A percentile compares a stretch with the other conserved stretches of the same genome.
These are phyloP conservation scores for Talaromyces borbonicus DNA, from an alignment of 495 filamentous ascomycete species.

Conservation along the genomic window DNA sequence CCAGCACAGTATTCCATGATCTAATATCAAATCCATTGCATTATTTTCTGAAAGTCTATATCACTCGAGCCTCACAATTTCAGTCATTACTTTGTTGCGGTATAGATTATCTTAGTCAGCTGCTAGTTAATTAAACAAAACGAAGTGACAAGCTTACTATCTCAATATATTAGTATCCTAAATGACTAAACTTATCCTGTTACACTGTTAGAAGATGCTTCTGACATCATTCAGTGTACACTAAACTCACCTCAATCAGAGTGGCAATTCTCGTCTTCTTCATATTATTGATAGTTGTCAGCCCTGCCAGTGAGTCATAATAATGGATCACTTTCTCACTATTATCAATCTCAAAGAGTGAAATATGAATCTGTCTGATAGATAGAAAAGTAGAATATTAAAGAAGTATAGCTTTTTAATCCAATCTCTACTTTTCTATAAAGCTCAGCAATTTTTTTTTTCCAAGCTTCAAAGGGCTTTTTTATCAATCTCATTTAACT, in stretches of 20 bases:
- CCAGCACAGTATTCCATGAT: slow-evolving; percentile 12
- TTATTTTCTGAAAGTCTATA: slow-evolving; percentile 14
- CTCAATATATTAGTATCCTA: neutral
- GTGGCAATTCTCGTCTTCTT: neutral
- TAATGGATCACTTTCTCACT: too few relatives aligned
- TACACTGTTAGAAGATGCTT: neutral
- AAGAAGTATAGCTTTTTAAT: too few relatives aligned
- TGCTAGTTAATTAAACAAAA: neutral
- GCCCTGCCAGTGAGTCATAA: too few relatives aligned
- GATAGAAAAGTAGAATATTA: too few relatives aligned
- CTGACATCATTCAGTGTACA: neutral
- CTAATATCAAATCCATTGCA: slow-evolving; percentile 14
- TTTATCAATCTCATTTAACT: too few relatives aligned
- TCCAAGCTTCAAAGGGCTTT: too few relatives aligned
- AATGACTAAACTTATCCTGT: neutral
- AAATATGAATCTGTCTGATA: too few relatives aligned
- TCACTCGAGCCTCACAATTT: slow-evolving; percentile 14
- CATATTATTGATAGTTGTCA: too few relatives aligned
- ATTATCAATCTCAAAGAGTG: too few relatives aligned
- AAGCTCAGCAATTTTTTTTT: too few relatives aligned
- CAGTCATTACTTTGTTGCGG: slow-evolving; percentile 14
- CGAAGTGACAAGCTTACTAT: neutral
- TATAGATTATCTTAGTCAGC: neutral
- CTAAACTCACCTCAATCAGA: neutral
- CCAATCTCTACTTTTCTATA: too few relatives aligned